Evolutionary conservation across 129 eudicot genomes (phyloP), one percentile per base, ranked within the genome.

Genomic region (Flaveria brownii): DNA sequence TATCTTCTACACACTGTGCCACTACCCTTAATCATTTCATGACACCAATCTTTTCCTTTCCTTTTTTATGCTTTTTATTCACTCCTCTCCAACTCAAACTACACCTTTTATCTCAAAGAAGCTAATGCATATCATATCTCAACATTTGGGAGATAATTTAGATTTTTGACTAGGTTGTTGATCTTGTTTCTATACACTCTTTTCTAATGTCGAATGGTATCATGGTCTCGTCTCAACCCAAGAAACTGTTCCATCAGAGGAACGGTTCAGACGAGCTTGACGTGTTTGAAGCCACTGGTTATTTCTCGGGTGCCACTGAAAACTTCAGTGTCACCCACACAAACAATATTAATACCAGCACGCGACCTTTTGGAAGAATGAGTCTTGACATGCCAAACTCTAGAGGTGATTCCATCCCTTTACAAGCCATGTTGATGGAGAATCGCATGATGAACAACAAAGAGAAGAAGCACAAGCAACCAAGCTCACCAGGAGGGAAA

Each of bases 401-500:
- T 75, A 75, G 23, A 39, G 81, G 79, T 59, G 60, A 63, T 51
- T 65, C 88, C 46, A 61, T 77, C 36, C 85, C 86, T 61, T 25
- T 87, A 4, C 84, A 85, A 70, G 72, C 74, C 79, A 82, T 73
- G 80, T 55, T 77, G 52, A 52, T 72, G 74, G 87, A 82, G 55
- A 83, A 79, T 69, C 80, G 70, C 51, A 72, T 73, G 75, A 56
- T 73, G 83, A 80, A 57, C 10, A 87, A 84, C 60, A 85, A 88
- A 73, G 85, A 88, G 87, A 90, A 84, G 68, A 72, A 88, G 52
- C 56, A 69, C 80, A 91, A 94, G 62, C 97, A 94, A 67, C 97
- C 99, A 22, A 91, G 91, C 76, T 94, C 99, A 5, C 99, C 99
- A 2, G 99, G 99, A 28, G 99, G 90, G 17, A 87, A 77, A 71